Evolutionary conservation across 768 basidiomycete species (phyloP).

Genomic region (Tricholoma bakamatsutake): DNA sequence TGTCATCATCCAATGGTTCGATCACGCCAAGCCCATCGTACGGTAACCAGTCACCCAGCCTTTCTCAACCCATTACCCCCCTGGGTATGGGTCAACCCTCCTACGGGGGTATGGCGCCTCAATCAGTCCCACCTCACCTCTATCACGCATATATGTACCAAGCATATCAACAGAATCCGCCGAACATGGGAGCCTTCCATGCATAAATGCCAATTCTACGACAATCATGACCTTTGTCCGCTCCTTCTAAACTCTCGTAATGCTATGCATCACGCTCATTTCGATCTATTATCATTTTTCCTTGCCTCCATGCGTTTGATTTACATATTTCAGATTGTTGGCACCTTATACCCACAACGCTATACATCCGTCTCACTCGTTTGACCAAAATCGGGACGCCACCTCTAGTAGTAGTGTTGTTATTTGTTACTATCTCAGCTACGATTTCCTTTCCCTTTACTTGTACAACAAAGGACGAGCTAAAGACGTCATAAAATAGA

Average conservation of each 20-base stretch:
- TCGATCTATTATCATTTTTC: slow-evolving; percentile 23
- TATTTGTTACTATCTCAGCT: slow-evolving; percentile 25
- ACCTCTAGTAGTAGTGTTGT: slow-evolving; percentile 28
- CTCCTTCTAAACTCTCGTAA: slow-evolving; percentile 26
- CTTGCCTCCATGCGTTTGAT: slow-evolving; percentile 30
- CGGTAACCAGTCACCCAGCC: slow-evolving; percentile 54
- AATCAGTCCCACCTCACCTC: slow-evolving; percentile 57
- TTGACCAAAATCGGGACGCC: slow-evolving; percentile 20
- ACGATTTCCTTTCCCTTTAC: slow-evolving; percentile 23
- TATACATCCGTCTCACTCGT: slow-evolving; percentile 29
- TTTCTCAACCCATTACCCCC: slow-evolving; percentile 50
- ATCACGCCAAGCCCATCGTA: slow-evolving; percentile 37
- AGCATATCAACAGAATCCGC: slow-evolving; percentile 72
- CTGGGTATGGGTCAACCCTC: slow-evolving; percentile 63
- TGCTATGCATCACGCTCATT: slow-evolving; percentile 29
- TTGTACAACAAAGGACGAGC: slow-evolving; percentile 43
- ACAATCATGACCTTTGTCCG: slow-evolving; percentile 35
- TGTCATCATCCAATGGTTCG: slow-evolving; percentile 42
- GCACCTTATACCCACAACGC: slow-evolving; percentile 30
- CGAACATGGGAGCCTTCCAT: slow-evolving; percentile 77
- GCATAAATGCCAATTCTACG: slow-evolving; percentile 40
- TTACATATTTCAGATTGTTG: slow-evolving; percentile 26
- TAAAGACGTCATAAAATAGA: slow-evolving; percentile 30
- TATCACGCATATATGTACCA: slow-evolving; percentile 85
- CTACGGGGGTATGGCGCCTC: slow-evolving; percentile 54